Evolutionary conservation across 2,329 filamentous ascomycete species (phyloP), one percentile per base, ranked within the genome.

Genomic region (Fusarium sterilihyphosum): DNA sequence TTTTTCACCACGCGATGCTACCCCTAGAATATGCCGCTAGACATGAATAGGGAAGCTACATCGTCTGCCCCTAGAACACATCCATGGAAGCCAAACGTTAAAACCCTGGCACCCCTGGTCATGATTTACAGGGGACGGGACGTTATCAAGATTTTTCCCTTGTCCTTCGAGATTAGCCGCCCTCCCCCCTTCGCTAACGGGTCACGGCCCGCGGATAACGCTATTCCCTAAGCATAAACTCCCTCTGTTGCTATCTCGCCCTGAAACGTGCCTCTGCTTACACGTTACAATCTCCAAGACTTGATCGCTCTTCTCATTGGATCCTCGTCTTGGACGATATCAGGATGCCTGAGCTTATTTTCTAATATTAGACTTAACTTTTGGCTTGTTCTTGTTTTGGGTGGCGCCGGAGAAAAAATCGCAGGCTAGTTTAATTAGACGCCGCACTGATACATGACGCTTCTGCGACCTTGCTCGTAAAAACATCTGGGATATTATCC

Each of bases 401-500:
- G 40, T 65, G 37, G 54, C 38, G 17, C 38, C 65, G 37, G 56
- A 69, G 66, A 41, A 29, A 60, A 52, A 40, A 22, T 60, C 22
- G 20, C 17, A 33, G 33, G 8, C 44, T 49, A 58, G 56, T 54
- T 38, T 50, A 52, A 69, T 38, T 47, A 62, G 40, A 70, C 71
- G 72, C 72, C 72, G 53, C 72, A 74, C 37, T 12, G 43, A 18
- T 60, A 67, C 72, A 73, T 75, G 44, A 46, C 54, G 47, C 62
- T 64, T 52, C 68, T 74, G 72, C 64, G 47, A 62, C 40, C 26
- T 37, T 62, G 50, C 50, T 65, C 60, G 68, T 74, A 70, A 57
- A 43, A 38, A 24, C 17, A 43, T 43, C 33, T 56, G 31, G 9
- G 33, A 54, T 43, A 40, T 53, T 47, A 37, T 49, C 46, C 65